Base-by-base conservation (phyloP, 768 basidiomycete species). In the Galerina marginata region DNA sequence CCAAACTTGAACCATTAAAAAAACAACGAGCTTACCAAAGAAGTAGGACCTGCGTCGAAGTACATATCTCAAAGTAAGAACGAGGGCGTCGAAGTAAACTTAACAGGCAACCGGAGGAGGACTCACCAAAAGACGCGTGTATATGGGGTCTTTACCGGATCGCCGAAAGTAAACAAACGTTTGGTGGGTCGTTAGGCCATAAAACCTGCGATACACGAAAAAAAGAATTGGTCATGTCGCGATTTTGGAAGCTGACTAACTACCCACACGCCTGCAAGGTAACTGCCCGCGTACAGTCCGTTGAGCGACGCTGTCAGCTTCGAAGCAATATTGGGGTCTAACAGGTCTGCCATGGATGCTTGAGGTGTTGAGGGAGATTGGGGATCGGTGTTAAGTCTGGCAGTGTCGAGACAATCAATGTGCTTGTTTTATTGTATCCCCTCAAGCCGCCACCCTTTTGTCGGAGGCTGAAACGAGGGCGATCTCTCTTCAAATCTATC, bases 111-210 rank as follows among this genome's bases (percentile, higher is more conserved):
- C 7, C 36, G 29, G 23, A 52, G 10, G 36, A 39, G n/a, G 1
- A 23, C 50, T 52, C 50, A 52, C 53, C 11, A 44, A 44, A 1
- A 54, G n/a, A 14, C 53, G 53, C 11, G 53, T 54, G 14, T 43
- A 54, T 11, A 54, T 10, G 7, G 40, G 25, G 15, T 54, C 53
- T 3, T 44, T 43, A 6, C 20, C 25, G 1, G 53, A 54, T 54
- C 53, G 42, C 4, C 53, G 53, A 10, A 54, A 54, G 42, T 54
- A 54, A 4, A 54, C 25, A 26, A 54, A 54, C 25, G 53, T 54
- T n/a, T 54, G 53, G 53, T 54, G 53, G 9, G 53, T 54, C 3
- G 53, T 54, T 4, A 54, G 53, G 7, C 53, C 53, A 23, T 54
- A 54, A 40, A 54, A 54, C n/a, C 53, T 54, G 23, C 11, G 6